Evolutionary conservation across 2,329 filamentous ascomycete genomes (phyloP), one percentile per base, ranked within the genome.

Genomic region (Colletotrichum sp.): DNA sequence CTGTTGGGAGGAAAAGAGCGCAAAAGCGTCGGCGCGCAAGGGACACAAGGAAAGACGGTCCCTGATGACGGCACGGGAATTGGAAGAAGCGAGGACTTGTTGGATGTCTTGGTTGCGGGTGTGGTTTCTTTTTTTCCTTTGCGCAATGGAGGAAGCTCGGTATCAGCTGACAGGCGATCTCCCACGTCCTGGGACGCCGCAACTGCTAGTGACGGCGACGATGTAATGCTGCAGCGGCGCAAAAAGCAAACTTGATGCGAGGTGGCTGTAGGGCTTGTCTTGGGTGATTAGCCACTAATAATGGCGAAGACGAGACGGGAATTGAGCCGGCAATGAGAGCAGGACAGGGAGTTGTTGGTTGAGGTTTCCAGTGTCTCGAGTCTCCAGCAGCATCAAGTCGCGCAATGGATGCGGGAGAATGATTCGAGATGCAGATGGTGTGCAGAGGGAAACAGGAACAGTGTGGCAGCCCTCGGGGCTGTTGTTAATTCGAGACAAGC

Each of bases 401-500:
- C 49, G 65, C 68, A 36, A 21, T 24, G 60, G 21, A 26, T 49
- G 59, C 30, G 59, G 59, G 28, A 21, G 39, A 36, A 36, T 36
- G 39, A 30, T 36, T 26, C 21, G 55, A 71, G 64, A 34, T 44
- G 21, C 39, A 60, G 44, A 49, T 44, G 67, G 66, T 63, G 71
- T 49, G 71, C 36, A 66, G 59, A 49, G 44, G 44, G 44, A 39
- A 30, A 72, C 55, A 72, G 68, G 69, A 44, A 73, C 74, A 32
- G 74, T 72, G 74, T 76, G 74, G 24, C 74, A 76, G 36, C 60
- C 74, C 49, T 76, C 70, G 70, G 70, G 55, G 16, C 59, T 65
- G 24, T 76, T 49, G 60, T 76, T 73, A 34, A 64, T 63, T 71
- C 52, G 62, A 77, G 75, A 75, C 75, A 76, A 76, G 74, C 74